phyloP scores from a whole-genome alignment of 169 alveolate genomes.

The Eimeria necatrix region DNA sequence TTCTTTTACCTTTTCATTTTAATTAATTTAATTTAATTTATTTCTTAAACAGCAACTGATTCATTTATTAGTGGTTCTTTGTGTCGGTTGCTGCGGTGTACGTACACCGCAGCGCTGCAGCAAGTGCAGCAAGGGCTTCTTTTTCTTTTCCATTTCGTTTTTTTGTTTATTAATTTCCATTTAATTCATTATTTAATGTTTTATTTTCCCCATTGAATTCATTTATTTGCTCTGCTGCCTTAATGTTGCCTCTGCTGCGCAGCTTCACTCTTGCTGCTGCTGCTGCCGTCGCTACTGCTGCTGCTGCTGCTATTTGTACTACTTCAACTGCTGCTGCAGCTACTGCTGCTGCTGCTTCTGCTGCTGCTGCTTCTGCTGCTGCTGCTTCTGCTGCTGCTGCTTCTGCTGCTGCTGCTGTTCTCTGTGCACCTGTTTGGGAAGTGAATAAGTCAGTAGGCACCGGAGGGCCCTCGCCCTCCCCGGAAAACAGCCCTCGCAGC shows the following conservation, averaged over 20 bases:
- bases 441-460: neutral
- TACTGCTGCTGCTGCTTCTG: slow-evolving; percentile 6
- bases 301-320: neutral
- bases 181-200: neutral
- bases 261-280: neutral
- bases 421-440: neutral
- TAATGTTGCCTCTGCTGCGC: neutral
- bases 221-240: no score
- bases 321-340: neutral
- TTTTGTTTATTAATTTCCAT: no score
- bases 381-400: slow-evolving; percentile 4
- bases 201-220: no score
- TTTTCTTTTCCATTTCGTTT: no score
- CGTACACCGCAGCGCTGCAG: no score
- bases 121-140: neutral
- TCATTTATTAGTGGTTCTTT: no score
- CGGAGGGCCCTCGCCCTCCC: neutral
- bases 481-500: neutral
- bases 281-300: neutral
- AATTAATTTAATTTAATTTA: no score
- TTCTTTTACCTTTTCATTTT: no score
- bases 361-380: slow-evolving; percentile 13
- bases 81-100: no score
- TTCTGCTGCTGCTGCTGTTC: slow-evolving; percentile 1
- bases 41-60: no score